These are phyloP conservation scores for Leishmania turanica DNA, from an alignment of 208 protist genomes.

Conservation along the genomic window DNA sequence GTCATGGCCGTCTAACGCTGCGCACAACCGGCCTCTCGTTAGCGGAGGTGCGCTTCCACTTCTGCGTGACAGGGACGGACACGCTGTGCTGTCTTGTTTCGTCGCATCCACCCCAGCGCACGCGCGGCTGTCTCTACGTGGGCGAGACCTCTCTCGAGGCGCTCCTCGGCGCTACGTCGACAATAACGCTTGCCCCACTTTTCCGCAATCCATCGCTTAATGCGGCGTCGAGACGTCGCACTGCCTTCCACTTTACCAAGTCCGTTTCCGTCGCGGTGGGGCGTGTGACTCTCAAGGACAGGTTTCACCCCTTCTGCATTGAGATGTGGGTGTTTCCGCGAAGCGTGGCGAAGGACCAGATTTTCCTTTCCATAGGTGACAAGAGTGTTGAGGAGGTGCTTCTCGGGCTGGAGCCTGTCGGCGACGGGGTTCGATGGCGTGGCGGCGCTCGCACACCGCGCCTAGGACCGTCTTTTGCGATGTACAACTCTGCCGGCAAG, in stretches of 20 bases:
- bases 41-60: conserved; percentile 29
- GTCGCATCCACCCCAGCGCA: conserved; percentile 33
- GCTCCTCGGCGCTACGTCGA: background rate
- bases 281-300: conserved; percentile 73
- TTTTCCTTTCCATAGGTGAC: conserved; percentile 83
- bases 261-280: conserved; percentile 52
- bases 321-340: conserved; percentile 89
- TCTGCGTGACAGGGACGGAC: conserved; percentile 11
- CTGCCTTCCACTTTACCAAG: conserved; percentile 81
- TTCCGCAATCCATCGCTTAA: conserved; percentile 33
- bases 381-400: conserved; percentile 83
- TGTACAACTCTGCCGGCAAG: conserved; percentile 41
- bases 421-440: conserved; percentile 75
- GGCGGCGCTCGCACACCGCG: conserved; percentile 81
- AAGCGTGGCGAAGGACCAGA: conserved; percentile 61
- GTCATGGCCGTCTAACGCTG: conserved; percentile 7
- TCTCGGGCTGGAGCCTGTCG: conserved; percentile 69
- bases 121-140: conserved; percentile 29
- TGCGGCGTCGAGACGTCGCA: background rate
- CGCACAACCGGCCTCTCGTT: conserved; percentile 19
- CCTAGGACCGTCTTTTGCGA: conserved; percentile 75
- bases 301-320: conserved; percentile 84
- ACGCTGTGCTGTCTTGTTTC: conserved; percentile 33
- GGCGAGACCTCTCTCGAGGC: conserved; percentile 14
- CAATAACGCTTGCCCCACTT: conserved; percentile 24